Evolutionary conservation across 1,139 yeast species (phyloP), one percentile per base, ranked within the genome.

Genomic region (Meyerozyma guilliermondii): DNA sequence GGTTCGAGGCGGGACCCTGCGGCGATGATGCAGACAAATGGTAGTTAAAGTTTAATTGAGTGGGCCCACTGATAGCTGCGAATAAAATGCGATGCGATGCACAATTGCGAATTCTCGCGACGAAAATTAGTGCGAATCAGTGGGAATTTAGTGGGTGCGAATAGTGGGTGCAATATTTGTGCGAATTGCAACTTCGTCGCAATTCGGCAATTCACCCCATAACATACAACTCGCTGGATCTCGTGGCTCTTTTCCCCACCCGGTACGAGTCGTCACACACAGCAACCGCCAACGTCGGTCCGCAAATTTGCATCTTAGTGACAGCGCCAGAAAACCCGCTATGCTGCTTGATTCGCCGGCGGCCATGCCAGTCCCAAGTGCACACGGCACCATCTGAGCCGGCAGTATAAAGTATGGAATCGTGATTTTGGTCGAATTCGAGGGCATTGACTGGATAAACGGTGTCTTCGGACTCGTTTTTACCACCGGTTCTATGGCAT

Each of bases 311-410:
- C 16, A 33, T 10, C 16, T 33, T 33, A 14, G 36, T 33, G 4
- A 17, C 41, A 7, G 43, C 44, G 13, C 42, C 42, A 3, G 30
- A n/a, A 41, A 83, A 71, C 46, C 72, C 74, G 10, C 79, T 74
- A 47, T 73, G 79, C 55, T 81, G 82, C 55, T 71, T 80, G 50
- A 78, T 68, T 51, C 89, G 72, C 60, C 80, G 83, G 44, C 81
- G 71, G 33, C 80, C 68, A 39, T 71, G 66, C 58, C 77, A 76
- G 54, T 87, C 87, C 98, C 98, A 89, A 16, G 83, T 60, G 50
- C 88, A 83, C 1, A 88, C 78, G 35, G 76, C 66, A 0, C 88
- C 82, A 60, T 89, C 96, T 0, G 91, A 80, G 0, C 95, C 96
- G 1, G 83, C 87, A 0, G 96, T 85, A 56, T 80, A 82, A 5